These are phyloP conservation scores for Cryptococcus neoformans DNA, from an alignment of 1,284 basidiomycete genomes.

Conservation along the genomic window DNA sequence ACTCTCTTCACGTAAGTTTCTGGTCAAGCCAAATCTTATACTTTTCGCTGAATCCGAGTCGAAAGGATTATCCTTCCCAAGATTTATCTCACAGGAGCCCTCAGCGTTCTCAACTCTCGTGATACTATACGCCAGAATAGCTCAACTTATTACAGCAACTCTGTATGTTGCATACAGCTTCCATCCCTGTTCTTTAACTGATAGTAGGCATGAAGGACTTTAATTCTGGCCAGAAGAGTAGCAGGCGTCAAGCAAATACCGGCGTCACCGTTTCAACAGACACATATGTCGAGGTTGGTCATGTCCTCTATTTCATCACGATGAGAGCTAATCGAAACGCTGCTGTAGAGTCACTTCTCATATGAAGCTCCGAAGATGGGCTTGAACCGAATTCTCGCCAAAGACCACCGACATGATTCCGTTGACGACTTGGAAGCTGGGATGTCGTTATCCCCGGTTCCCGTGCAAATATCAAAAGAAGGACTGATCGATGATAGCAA, in stretches of 20 bases:
- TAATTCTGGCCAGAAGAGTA: not conserved
- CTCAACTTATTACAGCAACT: not conserved
- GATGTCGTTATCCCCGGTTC: no score
- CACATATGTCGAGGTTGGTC: conserved; percentile 1
- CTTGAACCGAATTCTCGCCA: no score
- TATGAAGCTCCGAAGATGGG: no score
- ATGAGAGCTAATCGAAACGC: no score
- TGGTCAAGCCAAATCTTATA: not conserved
- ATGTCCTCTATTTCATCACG: no score
- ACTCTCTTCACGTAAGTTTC: not conserved
- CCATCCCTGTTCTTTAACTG: not conserved
- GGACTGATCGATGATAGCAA: no score
- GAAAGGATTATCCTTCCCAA: conserved; percentile 14
- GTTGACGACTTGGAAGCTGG: no score
- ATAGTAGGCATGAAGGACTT: not conserved
- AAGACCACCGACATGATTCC: no score
- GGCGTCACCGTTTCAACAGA: not conserved
- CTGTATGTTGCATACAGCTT: not conserved
- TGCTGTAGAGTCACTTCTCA: no score
- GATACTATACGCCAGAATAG: conserved; percentile 6
- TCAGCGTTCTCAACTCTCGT: conserved; percentile 11
- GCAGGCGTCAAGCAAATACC: not conserved
- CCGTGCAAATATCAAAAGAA: no score
- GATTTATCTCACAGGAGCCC: conserved; percentile 10
- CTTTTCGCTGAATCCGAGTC: not conserved